Conservation (phyloP, 2,329 filamentous ascomycete genomes). For the Paraphaeosphaeria minitans region DNA sequence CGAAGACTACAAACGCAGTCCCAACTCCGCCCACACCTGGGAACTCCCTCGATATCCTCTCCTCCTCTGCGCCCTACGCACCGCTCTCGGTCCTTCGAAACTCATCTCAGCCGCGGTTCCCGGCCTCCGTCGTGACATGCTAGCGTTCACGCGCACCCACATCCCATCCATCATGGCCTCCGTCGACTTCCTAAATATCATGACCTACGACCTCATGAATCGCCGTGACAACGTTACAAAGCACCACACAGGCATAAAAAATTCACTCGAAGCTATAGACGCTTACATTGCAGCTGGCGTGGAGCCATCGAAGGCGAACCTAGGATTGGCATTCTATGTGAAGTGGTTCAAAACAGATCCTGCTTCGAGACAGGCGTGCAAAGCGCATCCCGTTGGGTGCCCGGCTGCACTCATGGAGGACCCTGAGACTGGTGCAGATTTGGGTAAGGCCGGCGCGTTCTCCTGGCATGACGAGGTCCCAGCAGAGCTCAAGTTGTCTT, state of each 20-base stretch:
- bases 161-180: slow-evolving; percentile 62
- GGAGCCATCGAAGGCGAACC: slow-evolving; percentile 59
- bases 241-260: slow-evolving; percentile 66
- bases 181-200: slow-evolving; percentile 72
- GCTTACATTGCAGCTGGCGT: slow-evolving; percentile 64
- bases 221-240: slow-evolving; percentile 65
- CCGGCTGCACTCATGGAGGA: slow-evolving; percentile 65
- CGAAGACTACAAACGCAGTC: slow-evolving; percentile 66
- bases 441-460: slow-evolving; percentile 62
- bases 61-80: slow-evolving; percentile 65
- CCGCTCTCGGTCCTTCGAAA: slow-evolving; percentile 61
- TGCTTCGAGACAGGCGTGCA: slow-evolving; percentile 51
- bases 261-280: slow-evolving; percentile 61
- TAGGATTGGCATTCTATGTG: slow-evolving; percentile 71
- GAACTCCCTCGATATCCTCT: slow-evolving; percentile 67
- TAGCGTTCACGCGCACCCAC: slow-evolving; percentile 64
- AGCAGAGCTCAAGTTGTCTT: slow-evolving; percentile 59
- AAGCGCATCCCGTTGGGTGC: slow-evolving; percentile 61
- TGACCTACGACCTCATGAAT: slow-evolving; percentile 76
- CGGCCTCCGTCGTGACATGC: slow-evolving; percentile 67
- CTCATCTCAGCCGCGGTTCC: slow-evolving; percentile 71
- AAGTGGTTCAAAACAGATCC: slow-evolving; percentile 65
- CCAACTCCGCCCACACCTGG: slow-evolving; percentile 63
- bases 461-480: slow-evolving; percentile 48
- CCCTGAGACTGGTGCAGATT: slow-evolving; percentile 62